Evolutionary conservation across 129 eudicot species (phyloP).

Genomic region (Heracleum sosnowskyi): DNA sequence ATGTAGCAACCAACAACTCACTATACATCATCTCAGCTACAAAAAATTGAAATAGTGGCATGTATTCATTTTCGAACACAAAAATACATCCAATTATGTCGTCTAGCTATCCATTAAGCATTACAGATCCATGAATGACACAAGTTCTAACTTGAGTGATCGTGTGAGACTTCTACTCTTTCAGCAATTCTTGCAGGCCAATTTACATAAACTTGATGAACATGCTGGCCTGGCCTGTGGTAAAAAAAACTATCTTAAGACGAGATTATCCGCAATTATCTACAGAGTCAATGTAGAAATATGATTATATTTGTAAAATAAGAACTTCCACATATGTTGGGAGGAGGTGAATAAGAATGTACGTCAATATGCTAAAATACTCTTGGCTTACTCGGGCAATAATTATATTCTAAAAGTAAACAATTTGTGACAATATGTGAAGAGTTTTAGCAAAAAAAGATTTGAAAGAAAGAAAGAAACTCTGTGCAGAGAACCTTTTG

Average conservation of each 20-base stretch:
- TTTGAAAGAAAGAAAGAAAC: too few species aligned
- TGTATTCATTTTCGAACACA: background rate
- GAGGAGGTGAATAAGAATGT: conserved; percentile 26
- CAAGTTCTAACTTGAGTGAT: too few species aligned
- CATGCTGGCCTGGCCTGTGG: conserved; percentile 1
- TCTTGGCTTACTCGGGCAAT: too few species aligned
- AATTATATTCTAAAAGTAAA: too few species aligned
- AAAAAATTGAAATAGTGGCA: background rate
- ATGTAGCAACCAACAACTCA: background rate
- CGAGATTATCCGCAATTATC: background rate
- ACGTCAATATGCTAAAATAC: too few species aligned
- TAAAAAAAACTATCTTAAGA: background rate
- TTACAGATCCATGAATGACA: too few species aligned
- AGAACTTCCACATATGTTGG: conserved; percentile 84
- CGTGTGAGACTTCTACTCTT: background rate
- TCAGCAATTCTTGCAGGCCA: background rate
- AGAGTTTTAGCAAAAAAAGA: too few species aligned
- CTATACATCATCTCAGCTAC: background rate
- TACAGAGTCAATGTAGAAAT: conserved; percentile 75
- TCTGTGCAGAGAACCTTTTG: too few species aligned
- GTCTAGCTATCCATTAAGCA: background rate
- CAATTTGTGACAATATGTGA: too few species aligned
- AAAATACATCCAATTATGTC: background rate
- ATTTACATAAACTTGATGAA: conserved; percentile 14
- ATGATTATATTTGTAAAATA: conserved; percentile 60